Conservation (phyloP, 768 basidiomycete species). For the Peribolospora kevripleyi region DNA sequence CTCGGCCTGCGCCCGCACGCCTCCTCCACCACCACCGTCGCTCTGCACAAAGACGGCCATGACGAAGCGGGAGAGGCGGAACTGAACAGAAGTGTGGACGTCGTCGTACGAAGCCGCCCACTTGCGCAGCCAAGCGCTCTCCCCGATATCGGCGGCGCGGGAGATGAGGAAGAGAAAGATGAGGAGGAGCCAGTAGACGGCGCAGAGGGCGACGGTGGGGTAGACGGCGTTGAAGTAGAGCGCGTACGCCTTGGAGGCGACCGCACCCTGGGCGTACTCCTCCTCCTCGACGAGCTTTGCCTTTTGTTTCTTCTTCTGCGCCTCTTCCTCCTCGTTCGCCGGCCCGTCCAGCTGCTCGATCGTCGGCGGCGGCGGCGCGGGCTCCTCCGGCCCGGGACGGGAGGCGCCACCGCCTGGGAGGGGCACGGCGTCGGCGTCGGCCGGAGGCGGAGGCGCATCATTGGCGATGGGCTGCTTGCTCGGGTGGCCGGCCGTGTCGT, state of each 20-base stretch:
- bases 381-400: constrained; percentile 1
- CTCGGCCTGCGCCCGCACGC: background rate
- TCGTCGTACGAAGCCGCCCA: constrained; percentile 7
- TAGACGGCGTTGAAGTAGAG: constrained; percentile 7
- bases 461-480: background rate
- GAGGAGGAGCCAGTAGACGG: background rate
- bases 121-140: background rate
- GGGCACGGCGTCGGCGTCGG: background rate
- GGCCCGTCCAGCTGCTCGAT: background rate
- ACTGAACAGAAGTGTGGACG: background rate
- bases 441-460: background rate
- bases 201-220: background rate
- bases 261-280: constrained; percentile 6
- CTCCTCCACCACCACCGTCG: too few relatives aligned
- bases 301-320: background rate
- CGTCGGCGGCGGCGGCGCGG: background rate
- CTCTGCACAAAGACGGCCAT: too few relatives aligned
- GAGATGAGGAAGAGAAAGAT: background rate
- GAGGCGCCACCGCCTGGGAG: background rate
- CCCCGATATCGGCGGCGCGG: background rate
- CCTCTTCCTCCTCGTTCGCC: background rate
- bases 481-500: constrained; percentile 1
- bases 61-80: too few relatives aligned
- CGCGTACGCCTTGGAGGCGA: constrained; percentile 7
- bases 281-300: constrained; percentile 13